Evolutionary conservation across 1,284 basidiomycete genomes (phyloP).

Genomic region (Fomitopsis pinicola): DNA sequence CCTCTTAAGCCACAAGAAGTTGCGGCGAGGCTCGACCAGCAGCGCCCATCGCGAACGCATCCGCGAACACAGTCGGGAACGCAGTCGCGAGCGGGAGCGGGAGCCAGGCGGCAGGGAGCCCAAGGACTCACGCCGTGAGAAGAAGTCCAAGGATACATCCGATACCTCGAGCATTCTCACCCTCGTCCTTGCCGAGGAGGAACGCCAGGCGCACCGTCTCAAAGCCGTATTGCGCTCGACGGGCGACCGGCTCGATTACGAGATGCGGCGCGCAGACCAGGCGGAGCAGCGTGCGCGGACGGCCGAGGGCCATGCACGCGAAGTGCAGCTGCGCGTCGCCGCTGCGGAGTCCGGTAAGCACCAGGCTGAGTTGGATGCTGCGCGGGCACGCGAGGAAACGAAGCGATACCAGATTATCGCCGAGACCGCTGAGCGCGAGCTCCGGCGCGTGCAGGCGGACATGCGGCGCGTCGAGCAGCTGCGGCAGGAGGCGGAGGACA

Average conservation of each 20-base stretch:
- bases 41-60: conserved; percentile 15
- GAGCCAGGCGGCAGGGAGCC: conserved; percentile 12
- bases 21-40: conserved; percentile 21
- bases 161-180: conserved; percentile 32
- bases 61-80: conserved; percentile 15
- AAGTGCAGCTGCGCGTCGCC: conserved; percentile 33
- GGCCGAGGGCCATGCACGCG: conserved; percentile 46
- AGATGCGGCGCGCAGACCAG: conserved; percentile 49
- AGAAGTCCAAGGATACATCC: conserved; percentile 21
- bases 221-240: conserved; percentile 51
- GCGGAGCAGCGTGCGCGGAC: conserved; percentile 47
- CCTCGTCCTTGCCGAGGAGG: conserved; percentile 56
- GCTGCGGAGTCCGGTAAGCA: conserved; percentile 45
- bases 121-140: conserved; percentile 6
- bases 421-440: conserved; percentile 45
- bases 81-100: conserved; percentile 15
- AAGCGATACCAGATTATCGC: conserved; percentile 44
- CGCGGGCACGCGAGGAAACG: conserved; percentile 45
- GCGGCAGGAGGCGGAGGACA: conserved; percentile 43
- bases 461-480: conserved; percentile 39
- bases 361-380: conserved; percentile 40
- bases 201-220: conserved; percentile 52
- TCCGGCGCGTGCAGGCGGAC: conserved; percentile 40
- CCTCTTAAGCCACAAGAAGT: conserved; percentile 25
- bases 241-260: conserved; percentile 52